phyloP scores from a whole-genome alignment of 1,284 basidiomycete genomes.

The Stereum hirsutum region DNA sequence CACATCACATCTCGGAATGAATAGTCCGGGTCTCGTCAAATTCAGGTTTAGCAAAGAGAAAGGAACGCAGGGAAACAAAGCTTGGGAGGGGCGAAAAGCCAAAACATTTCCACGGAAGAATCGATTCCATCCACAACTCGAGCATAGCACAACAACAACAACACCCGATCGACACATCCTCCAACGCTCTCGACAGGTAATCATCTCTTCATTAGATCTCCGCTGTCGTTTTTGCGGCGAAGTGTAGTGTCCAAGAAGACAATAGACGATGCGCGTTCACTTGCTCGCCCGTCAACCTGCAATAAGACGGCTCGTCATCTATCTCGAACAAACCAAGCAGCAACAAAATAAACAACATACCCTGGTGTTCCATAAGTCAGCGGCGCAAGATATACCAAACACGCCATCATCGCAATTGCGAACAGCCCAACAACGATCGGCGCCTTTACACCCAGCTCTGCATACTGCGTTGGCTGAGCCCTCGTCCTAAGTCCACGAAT shows the following conservation, averaged over 20 bases:
- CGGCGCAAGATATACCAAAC: conserved; percentile 75
- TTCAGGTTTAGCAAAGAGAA: no score
- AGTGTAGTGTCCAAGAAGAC: conserved; percentile 78
- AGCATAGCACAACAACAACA: no score
- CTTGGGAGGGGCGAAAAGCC: no score
- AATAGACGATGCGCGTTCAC: conserved; percentile 68
- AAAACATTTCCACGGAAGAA: no score
- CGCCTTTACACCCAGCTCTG: conserved; percentile 66
- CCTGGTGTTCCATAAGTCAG: conserved; percentile 90
- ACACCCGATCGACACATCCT: no score
- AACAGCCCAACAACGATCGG: conserved; percentile 54
- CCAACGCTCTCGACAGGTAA: no score
- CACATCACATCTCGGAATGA: no score
- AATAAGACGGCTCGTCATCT: conserved; percentile 10
- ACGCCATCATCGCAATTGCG: conserved; percentile 50
- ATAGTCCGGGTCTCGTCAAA: no score
- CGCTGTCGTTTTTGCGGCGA: conserved; percentile 58
- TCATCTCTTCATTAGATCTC: neutral
- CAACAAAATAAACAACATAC: conserved; percentile 36
- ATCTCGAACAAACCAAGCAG: conserved; percentile 9
- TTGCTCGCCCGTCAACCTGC: conserved; percentile 61
- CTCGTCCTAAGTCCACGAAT: conserved; percentile 47
- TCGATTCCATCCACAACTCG: no score
- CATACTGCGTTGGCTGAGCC: conserved; percentile 51
- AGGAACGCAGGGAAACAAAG: no score